A percentile compares a stretch with the other conserved stretches of the same genome.
These are phyloP conservation scores for Diplotaxis tenuifolia DNA, from an alignment of 345 rosid species.

Conservation along the genomic window DNA sequence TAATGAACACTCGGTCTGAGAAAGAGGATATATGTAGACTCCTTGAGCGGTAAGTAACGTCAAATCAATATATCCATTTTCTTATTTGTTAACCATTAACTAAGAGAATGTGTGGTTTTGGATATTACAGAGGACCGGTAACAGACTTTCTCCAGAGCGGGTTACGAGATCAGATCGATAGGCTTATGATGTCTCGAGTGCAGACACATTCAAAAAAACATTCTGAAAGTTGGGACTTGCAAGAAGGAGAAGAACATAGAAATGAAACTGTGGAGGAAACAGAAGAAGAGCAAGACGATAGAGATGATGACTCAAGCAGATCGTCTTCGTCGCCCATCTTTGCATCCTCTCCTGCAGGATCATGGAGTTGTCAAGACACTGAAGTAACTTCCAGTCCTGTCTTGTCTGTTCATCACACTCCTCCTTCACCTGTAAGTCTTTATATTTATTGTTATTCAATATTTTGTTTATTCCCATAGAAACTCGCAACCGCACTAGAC, in stretches of 20 bases:
- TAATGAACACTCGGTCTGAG: slow-evolving; percentile 48
- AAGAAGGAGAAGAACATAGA: slow-evolving; percentile 26
- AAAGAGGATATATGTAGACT: slow-evolving; percentile 69
- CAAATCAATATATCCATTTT: background rate
- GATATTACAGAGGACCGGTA: slow-evolving; percentile 62
- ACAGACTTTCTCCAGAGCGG: slow-evolving; percentile 70
- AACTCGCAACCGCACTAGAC: background rate
- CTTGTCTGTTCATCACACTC: slow-evolving; percentile 21
- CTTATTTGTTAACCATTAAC: background rate
- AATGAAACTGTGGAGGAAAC: slow-evolving; percentile 2
- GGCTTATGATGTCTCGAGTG: slow-evolving; percentile 54
- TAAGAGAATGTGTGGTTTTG: background rate
- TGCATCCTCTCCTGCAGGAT: slow-evolving; percentile 36
- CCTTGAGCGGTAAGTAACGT: slow-evolving; percentile 59
- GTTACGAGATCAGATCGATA: slow-evolving; percentile 67
- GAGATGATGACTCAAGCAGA: slow-evolving; percentile 38
- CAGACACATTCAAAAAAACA: slow-evolving; percentile 45
- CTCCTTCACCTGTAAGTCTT: slow-evolving; percentile 25
- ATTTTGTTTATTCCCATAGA: background rate
- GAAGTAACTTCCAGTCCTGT: slow-evolving; percentile 36
- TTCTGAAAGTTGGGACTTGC: slow-evolving; percentile 16
- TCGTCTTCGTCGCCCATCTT: slow-evolving; percentile 41
- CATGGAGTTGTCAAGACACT: slow-evolving; percentile 59
- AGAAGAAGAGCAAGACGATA: slow-evolving; percentile 32
- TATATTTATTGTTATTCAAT: background rate